Conservation (phyloP, 192 early-diverging fungal species). For the Coemansia sp. region DNA sequence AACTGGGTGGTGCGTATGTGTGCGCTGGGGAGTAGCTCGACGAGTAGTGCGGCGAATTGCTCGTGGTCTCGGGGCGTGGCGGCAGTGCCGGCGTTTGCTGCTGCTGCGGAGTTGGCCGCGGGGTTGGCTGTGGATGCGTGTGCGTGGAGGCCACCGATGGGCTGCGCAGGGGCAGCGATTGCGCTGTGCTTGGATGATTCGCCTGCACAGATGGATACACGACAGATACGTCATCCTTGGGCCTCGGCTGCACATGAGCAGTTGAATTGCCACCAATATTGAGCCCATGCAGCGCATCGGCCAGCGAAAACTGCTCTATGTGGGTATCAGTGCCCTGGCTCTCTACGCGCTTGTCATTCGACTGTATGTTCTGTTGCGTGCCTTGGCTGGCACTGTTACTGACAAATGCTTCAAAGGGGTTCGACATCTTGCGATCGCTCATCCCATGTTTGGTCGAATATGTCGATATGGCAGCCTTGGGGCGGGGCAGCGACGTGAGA, state of each 20-base stretch:
- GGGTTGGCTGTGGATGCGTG: slow-evolving; percentile 2
- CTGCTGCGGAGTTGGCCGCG: not conserved
- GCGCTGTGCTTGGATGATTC: not conserved
- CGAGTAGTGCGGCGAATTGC: not conserved
- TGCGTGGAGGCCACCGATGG: not conserved
- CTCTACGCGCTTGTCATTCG: too few species aligned
- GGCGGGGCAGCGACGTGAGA: slow-evolving; percentile 24
- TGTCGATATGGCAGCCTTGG: slow-evolving; percentile 28
- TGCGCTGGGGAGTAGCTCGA: not conserved
- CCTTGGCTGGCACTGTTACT: not conserved
- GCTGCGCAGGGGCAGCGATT: not conserved
- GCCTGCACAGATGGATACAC: not conserved
- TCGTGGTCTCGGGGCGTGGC: slow-evolving; percentile 11
- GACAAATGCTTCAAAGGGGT: not conserved
- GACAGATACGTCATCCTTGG: not conserved
- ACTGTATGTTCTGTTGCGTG: not conserved
- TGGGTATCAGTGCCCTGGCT: too few species aligned
- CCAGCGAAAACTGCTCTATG: slow-evolving; percentile 46
- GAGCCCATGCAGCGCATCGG: slow-evolving; percentile 23
- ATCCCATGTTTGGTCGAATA: slow-evolving; percentile 24
- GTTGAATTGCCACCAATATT: slow-evolving; percentile 7
- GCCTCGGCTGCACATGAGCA: not conserved
- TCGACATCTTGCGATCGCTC: slow-evolving; percentile 2
- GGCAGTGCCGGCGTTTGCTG: slow-evolving; percentile 16
- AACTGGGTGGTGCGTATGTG: not conserved